Conservation (phyloP, 1,284 basidiomycete genomes). For the Rhodotorula sp. region DNA sequence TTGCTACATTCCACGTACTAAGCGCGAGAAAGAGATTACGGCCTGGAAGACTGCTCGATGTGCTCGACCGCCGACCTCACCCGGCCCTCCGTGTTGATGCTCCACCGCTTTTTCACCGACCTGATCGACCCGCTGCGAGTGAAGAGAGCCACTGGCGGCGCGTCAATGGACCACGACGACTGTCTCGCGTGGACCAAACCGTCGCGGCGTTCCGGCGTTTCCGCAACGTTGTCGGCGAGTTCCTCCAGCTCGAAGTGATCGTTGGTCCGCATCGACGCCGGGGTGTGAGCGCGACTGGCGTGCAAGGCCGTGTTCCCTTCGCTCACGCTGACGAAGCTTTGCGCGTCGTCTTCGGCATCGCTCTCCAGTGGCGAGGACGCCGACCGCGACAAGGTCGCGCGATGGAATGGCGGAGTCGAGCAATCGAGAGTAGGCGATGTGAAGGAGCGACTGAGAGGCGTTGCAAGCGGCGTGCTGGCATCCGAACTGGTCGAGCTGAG, state of each 20-base stretch:
- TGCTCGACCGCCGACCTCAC: not conserved
- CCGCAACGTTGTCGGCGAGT: not conserved
- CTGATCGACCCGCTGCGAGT: constrained; percentile 10
- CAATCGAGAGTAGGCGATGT: not conserved
- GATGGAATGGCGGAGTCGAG: not conserved
- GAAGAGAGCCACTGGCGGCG: constrained; percentile 28
- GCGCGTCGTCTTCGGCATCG: constrained; percentile 10
- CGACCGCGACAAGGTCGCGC: not conserved
- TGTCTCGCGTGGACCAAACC: not conserved
- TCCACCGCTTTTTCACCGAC: not conserved
- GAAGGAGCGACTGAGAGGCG: not conserved
- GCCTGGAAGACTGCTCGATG: not conserved
- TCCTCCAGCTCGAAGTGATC: constrained; percentile 12
- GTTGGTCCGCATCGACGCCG: too few relatives aligned
- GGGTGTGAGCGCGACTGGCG: not conserved
- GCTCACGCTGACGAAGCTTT: constrained; percentile 10
- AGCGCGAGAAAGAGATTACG: not conserved
- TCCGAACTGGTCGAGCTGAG: not conserved
- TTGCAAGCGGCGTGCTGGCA: not conserved
- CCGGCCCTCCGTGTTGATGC: not conserved
- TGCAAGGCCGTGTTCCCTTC: not conserved
- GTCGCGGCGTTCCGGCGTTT: not conserved
- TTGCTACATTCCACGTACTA: not conserved
- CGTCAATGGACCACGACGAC: constrained; percentile 3
- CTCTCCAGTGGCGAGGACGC: not conserved